Conservation (phyloP, 2,329 filamentous ascomycete genomes). For the Calonectria pseudoturangicola region DNA sequence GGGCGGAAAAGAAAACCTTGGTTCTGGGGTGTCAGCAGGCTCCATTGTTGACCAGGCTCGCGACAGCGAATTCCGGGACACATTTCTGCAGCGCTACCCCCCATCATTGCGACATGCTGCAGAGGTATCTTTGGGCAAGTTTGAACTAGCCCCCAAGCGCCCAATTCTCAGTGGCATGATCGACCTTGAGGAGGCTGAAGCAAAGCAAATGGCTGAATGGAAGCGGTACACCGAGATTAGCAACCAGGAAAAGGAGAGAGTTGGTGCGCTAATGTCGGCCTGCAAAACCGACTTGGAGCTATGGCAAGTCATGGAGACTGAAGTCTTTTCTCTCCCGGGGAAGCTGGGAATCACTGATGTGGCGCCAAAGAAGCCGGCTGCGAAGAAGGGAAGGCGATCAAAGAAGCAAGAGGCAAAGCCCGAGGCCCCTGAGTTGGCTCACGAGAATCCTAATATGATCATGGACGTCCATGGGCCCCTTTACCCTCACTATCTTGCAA, state of each 20-base stretch:
- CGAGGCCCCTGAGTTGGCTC: not conserved
- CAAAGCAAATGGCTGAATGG: constrained; percentile 60
- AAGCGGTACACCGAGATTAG: constrained; percentile 61
- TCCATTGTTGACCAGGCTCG: constrained; percentile 60
- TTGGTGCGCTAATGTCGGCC: constrained; percentile 72
- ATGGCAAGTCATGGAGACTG: constrained; percentile 79
- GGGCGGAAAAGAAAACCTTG: constrained; percentile 21
- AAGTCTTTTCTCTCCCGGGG: constrained; percentile 78
- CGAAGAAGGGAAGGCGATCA: constrained; percentile 37
- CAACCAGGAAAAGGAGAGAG: constrained; percentile 68
- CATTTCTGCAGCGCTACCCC: constrained; percentile 62
- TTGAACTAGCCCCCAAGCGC: constrained; percentile 57
- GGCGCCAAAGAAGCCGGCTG: not conserved
- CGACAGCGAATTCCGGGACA: constrained; percentile 58
- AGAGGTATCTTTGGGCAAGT: constrained; percentile 62
- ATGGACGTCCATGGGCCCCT: constrained; percentile 78
- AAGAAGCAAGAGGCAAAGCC: constrained; percentile 41
- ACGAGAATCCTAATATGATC: constrained; percentile 58
- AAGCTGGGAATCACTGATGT: constrained; percentile 71
- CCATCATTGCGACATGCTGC: constrained; percentile 63
- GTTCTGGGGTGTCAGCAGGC: constrained; percentile 34
- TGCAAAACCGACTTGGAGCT: constrained; percentile 78
- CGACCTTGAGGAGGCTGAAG: constrained; percentile 57
- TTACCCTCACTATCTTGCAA: constrained; percentile 77
- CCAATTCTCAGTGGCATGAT: constrained; percentile 52